These are phyloP conservation scores for Sporothrix euskadiensis DNA, from an alignment of 2,329 filamentous ascomycete species.

Conservation along the genomic window DNA sequence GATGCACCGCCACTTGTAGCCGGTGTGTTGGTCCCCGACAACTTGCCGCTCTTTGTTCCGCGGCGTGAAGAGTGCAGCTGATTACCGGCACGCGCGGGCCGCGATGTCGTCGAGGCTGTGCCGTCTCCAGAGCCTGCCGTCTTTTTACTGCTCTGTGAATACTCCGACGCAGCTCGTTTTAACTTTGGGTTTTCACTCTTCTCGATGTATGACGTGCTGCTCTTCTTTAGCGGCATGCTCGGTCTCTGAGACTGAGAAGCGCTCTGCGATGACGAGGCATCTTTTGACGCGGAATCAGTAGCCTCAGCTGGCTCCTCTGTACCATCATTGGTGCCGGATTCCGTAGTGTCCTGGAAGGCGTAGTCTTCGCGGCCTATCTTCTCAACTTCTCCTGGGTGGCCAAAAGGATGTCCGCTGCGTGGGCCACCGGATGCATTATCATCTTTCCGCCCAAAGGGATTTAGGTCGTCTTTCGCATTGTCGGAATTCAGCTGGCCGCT, in stretches of 20 bases:
- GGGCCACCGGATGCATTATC: background rate
- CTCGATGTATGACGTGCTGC: background rate
- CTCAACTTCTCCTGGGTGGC: background rate
- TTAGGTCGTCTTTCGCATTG: background rate
- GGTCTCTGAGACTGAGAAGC: background rate
- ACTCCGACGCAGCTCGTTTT: background rate
- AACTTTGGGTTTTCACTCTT: background rate
- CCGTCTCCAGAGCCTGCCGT: background rate
- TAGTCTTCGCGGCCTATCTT: background rate
- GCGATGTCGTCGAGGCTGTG: background rate
- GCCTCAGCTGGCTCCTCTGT: background rate
- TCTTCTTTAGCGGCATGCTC: background rate
- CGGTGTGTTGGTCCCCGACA: background rate
- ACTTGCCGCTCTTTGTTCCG: background rate
- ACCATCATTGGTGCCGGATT: background rate
- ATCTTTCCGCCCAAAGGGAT: background rate
- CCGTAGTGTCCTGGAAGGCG: background rate
- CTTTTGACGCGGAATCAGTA: background rate
- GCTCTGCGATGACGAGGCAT: background rate
- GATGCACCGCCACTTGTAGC: background rate
- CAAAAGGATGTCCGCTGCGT: background rate
- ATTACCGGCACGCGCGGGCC: background rate
- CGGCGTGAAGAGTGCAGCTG: conserved; percentile 5
- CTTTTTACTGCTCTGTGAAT: background rate
- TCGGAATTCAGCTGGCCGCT: background rate